Percentiles rank a stretch among this genome's conserved stretches.
phyloP scores from a whole-genome alignment of 495 filamentous ascomycete genomes.

The Penicillium mononematosum region DNA sequence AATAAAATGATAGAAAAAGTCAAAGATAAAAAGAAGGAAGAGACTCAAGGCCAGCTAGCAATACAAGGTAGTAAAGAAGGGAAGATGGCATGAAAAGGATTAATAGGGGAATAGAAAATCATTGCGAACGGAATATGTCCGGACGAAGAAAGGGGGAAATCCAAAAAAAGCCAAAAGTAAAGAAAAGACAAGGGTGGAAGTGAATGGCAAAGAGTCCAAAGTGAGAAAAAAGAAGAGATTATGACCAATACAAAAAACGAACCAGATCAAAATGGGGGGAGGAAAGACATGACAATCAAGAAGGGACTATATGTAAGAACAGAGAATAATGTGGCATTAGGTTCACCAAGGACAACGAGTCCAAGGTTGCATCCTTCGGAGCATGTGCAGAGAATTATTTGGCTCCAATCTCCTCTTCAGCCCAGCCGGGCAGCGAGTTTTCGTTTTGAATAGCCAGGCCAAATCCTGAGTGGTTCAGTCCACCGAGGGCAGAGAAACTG shows the following conservation, averaged over 20 bases:
- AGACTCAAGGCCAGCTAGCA: slow-evolving; percentile 47
- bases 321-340: slow-evolving; percentile 24
- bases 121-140: slow-evolving; percentile 26
- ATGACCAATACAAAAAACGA: slow-evolving; percentile 38
- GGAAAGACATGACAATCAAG: slow-evolving; percentile 16
- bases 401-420: slow-evolving; percentile 60
- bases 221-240: slow-evolving; percentile 23
- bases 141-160: slow-evolving; percentile 21
- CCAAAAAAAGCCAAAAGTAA: slow-evolving; percentile 20
- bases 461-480: slow-evolving; percentile 56
- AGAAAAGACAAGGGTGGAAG: slow-evolving; percentile 31
- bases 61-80: slow-evolving; percentile 42
- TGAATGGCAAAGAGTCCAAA: slow-evolving; percentile 23
- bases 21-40: slow-evolving; percentile 26
- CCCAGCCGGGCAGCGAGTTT: slow-evolving; percentile 64
- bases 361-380: slow-evolving; percentile 27
- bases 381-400: slow-evolving; percentile 39
- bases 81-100: slow-evolving; percentile 32
- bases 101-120: slow-evolving; percentile 28
- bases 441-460: slow-evolving; percentile 64
- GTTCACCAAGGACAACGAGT: slow-evolving; percentile 29
- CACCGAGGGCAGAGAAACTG: slow-evolving; percentile 56
- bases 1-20: slow-evolving; percentile 16
- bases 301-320: slow-evolving; percentile 28
- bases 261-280: slow-evolving; percentile 23